These are phyloP conservation scores for Exsudoporus frostii DNA, from an alignment of 768 basidiomycete genomes.

Conservation along the genomic window DNA sequence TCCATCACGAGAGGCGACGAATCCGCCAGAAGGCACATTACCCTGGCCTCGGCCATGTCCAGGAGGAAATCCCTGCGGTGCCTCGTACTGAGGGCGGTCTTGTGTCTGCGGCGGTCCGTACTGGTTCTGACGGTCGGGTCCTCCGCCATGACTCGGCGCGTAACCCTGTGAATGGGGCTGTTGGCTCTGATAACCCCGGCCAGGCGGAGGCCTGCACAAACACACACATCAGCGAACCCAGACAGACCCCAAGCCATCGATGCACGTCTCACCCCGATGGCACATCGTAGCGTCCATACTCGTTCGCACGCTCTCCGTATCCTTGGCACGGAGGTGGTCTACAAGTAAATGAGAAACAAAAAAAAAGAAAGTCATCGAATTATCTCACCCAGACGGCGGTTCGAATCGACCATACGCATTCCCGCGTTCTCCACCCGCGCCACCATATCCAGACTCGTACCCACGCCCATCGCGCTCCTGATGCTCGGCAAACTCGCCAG, in stretches of 20 bases:
- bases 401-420: background rate
- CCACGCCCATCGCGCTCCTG: background rate
- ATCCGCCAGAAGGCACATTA: conserved; percentile 18
- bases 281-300: conserved; percentile 8
- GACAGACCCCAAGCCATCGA: background rate
- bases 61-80: background rate
- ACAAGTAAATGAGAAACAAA: background rate
- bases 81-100: conserved; percentile 8
- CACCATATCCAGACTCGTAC: background rate
- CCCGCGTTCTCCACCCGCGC: background rate
- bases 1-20: conserved; percentile 7
- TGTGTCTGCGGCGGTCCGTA: conserved; percentile 9
- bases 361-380: background rate
- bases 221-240: background rate
- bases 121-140: conserved; percentile 7
- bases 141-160: background rate
- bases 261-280: conserved; percentile 10
- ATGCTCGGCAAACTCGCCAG: conserved; percentile 9
- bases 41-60: conserved; percentile 3
- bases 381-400: conserved; percentile 14
- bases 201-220: conserved; percentile 5
- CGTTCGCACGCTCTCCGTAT: background rate
- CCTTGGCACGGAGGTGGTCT: conserved; percentile 11
- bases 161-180: conserved; percentile 1
- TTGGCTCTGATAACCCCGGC: conserved; percentile 6